phyloP scores from a whole-genome alignment of 345 rosid species.

The Corchorus capsularis region DNA sequence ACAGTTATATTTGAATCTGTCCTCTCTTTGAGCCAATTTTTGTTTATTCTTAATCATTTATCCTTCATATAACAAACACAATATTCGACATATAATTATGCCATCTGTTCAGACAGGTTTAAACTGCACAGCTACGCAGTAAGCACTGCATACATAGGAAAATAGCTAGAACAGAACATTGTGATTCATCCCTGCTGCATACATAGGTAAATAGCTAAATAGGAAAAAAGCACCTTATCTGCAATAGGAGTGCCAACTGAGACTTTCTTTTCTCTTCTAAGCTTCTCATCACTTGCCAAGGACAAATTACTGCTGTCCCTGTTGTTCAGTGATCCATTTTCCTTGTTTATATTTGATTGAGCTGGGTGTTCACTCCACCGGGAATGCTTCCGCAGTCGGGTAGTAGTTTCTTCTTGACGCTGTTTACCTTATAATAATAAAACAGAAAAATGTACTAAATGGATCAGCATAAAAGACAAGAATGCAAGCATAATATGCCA shows the following conservation, averaged over 20 bases:
- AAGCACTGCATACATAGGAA: neutral
- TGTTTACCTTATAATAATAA: slow-evolving; percentile 33
- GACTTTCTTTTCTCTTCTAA: slow-evolving; percentile 48
- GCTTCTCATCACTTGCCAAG: slow-evolving; percentile 44
- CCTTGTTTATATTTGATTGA: slow-evolving; percentile 44
- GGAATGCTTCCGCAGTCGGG: slow-evolving; percentile 35
- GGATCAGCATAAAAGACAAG: neutral
- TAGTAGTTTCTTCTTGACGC: slow-evolving; percentile 29
- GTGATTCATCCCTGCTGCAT: neutral
- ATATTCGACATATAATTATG: neutral
- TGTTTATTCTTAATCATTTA: neutral
- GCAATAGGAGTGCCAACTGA: slow-evolving; percentile 37
- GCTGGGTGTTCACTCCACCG: slow-evolving; percentile 40
- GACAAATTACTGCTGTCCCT: slow-evolving; percentile 34
- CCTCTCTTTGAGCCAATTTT: neutral
- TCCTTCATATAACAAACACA: neutral
- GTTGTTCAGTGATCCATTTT: slow-evolving; percentile 36
- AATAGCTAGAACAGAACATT: neutral
- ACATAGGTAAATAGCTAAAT: neutral
- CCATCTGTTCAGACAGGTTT: neutral
- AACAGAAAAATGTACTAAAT: slow-evolving; percentile 26
- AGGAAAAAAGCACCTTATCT: slow-evolving; percentile 49
- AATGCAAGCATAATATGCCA: neutral
- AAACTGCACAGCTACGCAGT: neutral
- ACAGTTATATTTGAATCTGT: neutral